A percentile compares a stretch with the other conserved stretches of the same genome.
These are phyloP conservation scores for Zoysia matrella DNA, from an alignment of 202 grass and related monocot genomes.

Conservation along the genomic window DNA sequence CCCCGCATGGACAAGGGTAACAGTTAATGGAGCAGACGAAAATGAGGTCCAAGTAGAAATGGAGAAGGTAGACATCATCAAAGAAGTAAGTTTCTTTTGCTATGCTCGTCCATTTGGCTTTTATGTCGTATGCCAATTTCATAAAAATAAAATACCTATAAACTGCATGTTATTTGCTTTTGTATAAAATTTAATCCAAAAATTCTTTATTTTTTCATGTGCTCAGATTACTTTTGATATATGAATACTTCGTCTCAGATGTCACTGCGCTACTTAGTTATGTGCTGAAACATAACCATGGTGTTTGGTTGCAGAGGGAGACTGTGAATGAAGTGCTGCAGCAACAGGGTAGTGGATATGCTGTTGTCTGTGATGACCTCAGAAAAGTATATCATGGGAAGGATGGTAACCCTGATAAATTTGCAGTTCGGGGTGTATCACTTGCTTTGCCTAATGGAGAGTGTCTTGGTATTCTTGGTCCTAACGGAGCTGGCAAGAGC, in stretches of 20 bases:
- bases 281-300: constrained; percentile 20
- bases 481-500: constrained; percentile 85
- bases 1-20: constrained; percentile 28
- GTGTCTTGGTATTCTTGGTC: constrained; percentile 80
- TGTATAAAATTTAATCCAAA: constrained; percentile 1
- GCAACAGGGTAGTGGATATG: constrained; percentile 48
- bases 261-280: constrained; percentile 18
- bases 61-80: constrained; percentile 59
- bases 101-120: background rate
- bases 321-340: constrained; percentile 61
- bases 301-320: constrained; percentile 52
- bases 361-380: constrained; percentile 68
- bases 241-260: constrained; percentile 23
- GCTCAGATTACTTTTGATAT: background rate
- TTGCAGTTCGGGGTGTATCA: constrained; percentile 72
- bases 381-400: constrained; percentile 72
- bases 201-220: background rate
- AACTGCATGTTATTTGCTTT: background rate
- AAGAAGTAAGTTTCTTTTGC: constrained; percentile 61
- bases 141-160: background rate
- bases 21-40: constrained; percentile 28
- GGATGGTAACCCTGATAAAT: constrained; percentile 41
- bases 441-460: constrained; percentile 78
- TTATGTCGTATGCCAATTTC: constrained; percentile 1
- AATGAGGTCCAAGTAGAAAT: constrained; percentile 50